Base-by-base conservation (phyloP, 1,284 basidiomycete genomes). In the Sanghuangporus weigelae region DNA sequence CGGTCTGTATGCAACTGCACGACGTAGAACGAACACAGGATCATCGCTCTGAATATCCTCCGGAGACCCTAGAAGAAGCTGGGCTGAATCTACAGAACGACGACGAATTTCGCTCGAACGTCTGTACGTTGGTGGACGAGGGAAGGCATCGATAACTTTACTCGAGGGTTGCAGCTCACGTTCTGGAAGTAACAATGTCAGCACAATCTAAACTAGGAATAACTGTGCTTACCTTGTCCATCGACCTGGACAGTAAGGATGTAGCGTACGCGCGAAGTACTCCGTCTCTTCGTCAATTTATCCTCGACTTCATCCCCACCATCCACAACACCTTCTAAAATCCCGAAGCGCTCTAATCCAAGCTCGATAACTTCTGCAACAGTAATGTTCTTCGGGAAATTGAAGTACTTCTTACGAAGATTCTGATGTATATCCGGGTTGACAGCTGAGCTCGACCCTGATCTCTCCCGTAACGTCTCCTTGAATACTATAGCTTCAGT, bases 241-340 rank as follows among this genome's bases (percentile, higher is more conserved):
- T 82, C 82, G 19, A 79, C 70, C 68, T 81, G 78, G 21, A 87
- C 82, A 14, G 83, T 81, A 57, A 98, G 77, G 16, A 84, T 84
- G 73, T 98, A 98, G 56, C 93, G 82, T 49, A 96, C 90, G 55
- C 92, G 82, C 2, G 84, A 76, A 19, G 84, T 81, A 73, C 93
- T 96, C 65, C 89, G 82, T 62, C 94, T 80, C 74, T 94, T 93
- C 12, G 86, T 83, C 49, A 87, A 77, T 73, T 96, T 95, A 71
- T 96, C 95, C 74, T 98, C 96, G 0, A 98, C 86, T 70, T 98
- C 96, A 73, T 99, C 96, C 1, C 96, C 96, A 1, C 96, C 96
- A 73, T 98, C 95, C 0, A 98, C 96, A 1, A 99, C 94, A 19
- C 95, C 96, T 49, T 98, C 96, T 39, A 85, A 77, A 57, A 99